Base-by-base conservation (phyloP, 192 early-diverging fungal species). In the Backusella tuberculispora region DNA sequence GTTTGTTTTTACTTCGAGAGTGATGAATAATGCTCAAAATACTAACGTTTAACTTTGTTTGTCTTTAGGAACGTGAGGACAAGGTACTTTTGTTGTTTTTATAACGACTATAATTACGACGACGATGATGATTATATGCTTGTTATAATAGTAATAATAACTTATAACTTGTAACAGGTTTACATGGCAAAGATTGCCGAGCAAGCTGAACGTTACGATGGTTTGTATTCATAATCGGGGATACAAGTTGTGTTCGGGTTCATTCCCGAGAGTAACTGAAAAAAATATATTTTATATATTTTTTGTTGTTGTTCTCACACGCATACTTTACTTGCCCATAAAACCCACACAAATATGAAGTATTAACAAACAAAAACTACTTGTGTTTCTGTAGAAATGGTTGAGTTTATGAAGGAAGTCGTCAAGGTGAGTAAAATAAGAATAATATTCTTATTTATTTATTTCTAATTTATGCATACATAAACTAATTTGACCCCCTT, bases 141-240 rank as follows among this genome's bases (percentile, higher is more conserved):
- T 53, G 12, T 15, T 9, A 13, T 41, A 17, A 12, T 45, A 69
- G 37, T 40, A 50, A 60, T 60, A 60, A 13, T 21, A 24, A 56
- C 24, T 3, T 24, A 2, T 9, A 60, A 60, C 12, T 60, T 42
- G 19, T 63, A 14, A 34, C 78, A 92, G 83, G 97, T 99, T 73
- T 99, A 96, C 91, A 95, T 96, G 91, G 97, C 97, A 87, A 97
- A 97, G 92, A 93, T 99, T 81, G 93, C 96, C 77, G 97, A 99
- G 89, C 97, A 99, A 86, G 97, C 97, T 75, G 97, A 99, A 88
- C 92, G 97, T 79, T 99, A 99, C 85, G 97, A 99, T 83, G 96
- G 96, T 98, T 89, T 82, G 70, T 67, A 48, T 40, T 56, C 12
- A 65, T 17, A 65, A 38, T 38, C 66, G 66, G 66, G 41, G 66